Base-by-base conservation (phyloP, 176 grass and related monocot genomes). In the Thalia dealbata region DNA sequence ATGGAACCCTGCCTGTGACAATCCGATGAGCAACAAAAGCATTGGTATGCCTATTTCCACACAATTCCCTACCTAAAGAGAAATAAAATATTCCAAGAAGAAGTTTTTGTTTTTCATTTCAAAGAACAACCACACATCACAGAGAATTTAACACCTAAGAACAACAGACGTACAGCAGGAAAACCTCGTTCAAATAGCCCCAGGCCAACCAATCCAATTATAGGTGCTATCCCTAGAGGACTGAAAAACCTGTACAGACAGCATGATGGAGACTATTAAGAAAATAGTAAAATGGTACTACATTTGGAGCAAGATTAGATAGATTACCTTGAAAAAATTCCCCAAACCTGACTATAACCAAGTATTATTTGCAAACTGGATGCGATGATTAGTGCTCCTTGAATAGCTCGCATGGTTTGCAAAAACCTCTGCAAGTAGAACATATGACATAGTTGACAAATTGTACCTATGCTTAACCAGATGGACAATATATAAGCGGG, bases 141-240 rank as follows among this genome's bases (percentile, higher is more conserved):
- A 54, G 18, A 73, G 16, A 32, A 54, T n/a, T 32, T 35, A 35
- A 28, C 24, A 26, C 24, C 6, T 15, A 73, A 14, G 27, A 78
- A 73, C 42, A 48, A 70, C 27, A 71, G 6, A 55, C 69, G 72
- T 82, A 86, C 84, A 70, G 71, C 75, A 75, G 84, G 84, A 54
- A 86, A 86, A 75, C 84, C 84, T 66, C 84, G 75, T 74, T 86
- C 74, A 82, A 86, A 86, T 18, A 86, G 79, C 41, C 84, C 84
- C 63, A 86, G 73, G 78, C 84, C 84, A 65, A 86, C 75, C 38
- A 86, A 80, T 32, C 84, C 80, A 64, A 86, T 82, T 59, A 86
- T 80, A 18, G 84, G 80, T 61, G 84, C 84, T 70, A 86, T 76
- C 45, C 75, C 71, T 26, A 86, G 75, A 52, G 84, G 84, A 78